phyloP scores from a whole-genome alignment of 1,284 basidiomycete genomes.

The Tylopilus orsonianus region DNA sequence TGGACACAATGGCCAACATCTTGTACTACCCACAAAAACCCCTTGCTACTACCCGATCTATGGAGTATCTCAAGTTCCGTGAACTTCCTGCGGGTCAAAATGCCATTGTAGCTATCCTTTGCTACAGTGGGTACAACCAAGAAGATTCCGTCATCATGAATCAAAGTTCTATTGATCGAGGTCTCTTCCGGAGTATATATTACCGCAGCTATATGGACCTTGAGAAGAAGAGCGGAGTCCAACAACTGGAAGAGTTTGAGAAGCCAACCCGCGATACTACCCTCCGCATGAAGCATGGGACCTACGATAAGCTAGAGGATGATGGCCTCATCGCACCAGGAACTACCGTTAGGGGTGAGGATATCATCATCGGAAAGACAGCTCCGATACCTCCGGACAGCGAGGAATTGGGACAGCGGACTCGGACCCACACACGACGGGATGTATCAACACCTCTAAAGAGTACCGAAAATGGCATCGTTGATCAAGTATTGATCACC shows the following conservation, averaged over 20 bases:
- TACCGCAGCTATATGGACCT: conserved; percentile 98
- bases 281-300: conserved; percentile 95
- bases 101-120: conserved; percentile 96
- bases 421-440: conserved; percentile 84
- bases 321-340: conserved; percentile 96
- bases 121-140: conserved; percentile 99
- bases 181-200: conserved; percentile 98
- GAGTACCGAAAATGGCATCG: conserved; percentile 96
- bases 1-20: conserved; percentile 99
- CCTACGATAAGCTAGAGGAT: conserved; percentile 97
- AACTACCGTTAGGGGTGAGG: conserved; percentile 93
- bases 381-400: conserved; percentile 96
- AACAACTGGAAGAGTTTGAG: conserved; percentile 94
- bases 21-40: conserved; percentile 99
- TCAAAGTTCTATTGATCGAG: conserved; percentile 96
- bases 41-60: conserved; percentile 95
- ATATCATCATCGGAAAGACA: conserved; percentile 99
- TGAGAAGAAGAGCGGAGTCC: conserved; percentile 95
- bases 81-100: conserved; percentile 98
- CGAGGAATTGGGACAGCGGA: conserved; percentile 95
- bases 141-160: conserved; percentile 99
- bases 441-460: conserved; percentile 98
- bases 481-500: conserved; percentile 96
- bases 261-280: conserved; percentile 94
- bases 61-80: conserved; percentile 98